phyloP scores from a whole-genome alignment of 73 alveolate species.

The Breviolum minutum region DNA sequence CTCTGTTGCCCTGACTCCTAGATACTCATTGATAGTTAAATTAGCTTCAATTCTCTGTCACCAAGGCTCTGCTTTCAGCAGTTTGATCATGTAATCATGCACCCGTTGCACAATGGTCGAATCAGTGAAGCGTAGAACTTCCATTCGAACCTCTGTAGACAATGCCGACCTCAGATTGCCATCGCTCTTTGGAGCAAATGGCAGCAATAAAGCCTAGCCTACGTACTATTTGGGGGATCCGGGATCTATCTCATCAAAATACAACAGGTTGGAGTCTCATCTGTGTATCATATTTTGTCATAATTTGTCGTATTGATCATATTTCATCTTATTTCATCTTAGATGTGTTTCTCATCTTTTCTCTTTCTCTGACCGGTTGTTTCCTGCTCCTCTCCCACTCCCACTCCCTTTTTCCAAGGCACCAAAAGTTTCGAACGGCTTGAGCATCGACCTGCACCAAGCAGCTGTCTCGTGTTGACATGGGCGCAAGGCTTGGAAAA shows the following conservation, averaged over 20 bases:
- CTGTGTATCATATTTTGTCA: not conserved
- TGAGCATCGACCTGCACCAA: not conserved
- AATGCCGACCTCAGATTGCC: conserved; percentile 28
- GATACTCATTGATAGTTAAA: too few relatives aligned
- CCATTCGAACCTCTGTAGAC: conserved; percentile 63
- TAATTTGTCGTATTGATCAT: too few relatives aligned
- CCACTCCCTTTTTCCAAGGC: not conserved
- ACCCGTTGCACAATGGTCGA: conserved; percentile 70
- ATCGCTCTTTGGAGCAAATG: too few relatives aligned
- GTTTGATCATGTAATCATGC: conserved; percentile 75
- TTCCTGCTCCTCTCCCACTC: not conserved
- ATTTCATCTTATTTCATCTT: not conserved
- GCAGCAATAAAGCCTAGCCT: not conserved
- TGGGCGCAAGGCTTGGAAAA: not conserved
- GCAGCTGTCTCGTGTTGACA: not conserved
- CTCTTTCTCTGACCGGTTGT: not conserved
- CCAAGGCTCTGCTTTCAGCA: conserved; percentile 78
- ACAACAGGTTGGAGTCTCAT: not conserved
- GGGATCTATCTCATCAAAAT: not conserved
- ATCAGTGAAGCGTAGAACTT: conserved; percentile 88
- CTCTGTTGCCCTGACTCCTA: not conserved
- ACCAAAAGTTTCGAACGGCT: conserved; percentile 9
- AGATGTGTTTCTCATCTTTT: not conserved
- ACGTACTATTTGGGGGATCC: not conserved
- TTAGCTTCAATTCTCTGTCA: not conserved